Percentiles rank a stretch among this genome's conserved stretches.
These are phyloP conservation scores for Boletus sp. DNA, from an alignment of 768 basidiomycete species.

Conservation along the genomic window DNA sequence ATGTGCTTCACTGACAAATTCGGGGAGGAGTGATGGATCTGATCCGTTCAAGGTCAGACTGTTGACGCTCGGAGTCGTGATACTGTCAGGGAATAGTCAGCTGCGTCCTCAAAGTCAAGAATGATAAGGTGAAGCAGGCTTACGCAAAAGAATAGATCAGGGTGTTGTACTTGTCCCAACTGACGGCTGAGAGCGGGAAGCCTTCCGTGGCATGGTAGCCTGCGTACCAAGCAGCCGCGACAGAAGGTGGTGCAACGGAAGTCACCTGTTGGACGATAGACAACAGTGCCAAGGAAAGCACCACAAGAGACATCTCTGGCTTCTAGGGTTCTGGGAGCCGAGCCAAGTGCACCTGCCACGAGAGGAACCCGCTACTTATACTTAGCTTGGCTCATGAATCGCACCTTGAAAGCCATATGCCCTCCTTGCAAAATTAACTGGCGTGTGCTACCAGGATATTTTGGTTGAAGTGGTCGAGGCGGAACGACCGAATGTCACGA, in stretches of 20 bases:
- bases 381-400: not conserved
- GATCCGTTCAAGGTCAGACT: constrained; percentile 38
- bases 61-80: constrained; percentile 33
- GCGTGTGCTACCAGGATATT: not conserved
- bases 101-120: no score
- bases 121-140: constrained; percentile 15
- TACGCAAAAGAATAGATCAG: constrained; percentile 68
- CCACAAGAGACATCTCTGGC: not conserved
- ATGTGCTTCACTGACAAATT: constrained; percentile 52
- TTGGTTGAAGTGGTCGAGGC: not conserved
- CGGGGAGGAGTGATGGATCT: constrained; percentile 48
- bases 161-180: constrained; percentile 74
- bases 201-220: constrained; percentile 55
- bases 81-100: constrained; percentile 20
- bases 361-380: constrained; percentile 7
- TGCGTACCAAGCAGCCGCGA: constrained; percentile 65
- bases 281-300: constrained; percentile 3
- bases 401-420: not conserved
- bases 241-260: constrained; percentile 4
- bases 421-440: not conserved
- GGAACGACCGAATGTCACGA: not conserved
- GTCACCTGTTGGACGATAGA: not conserved
- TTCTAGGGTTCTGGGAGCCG: not conserved
- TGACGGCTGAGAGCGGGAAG: constrained; percentile 53
- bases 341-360: not conserved